A percentile compares a stretch with the other conserved stretches of the same genome.
These are phyloP conservation scores for Stephanodiscus triporus DNA, from an alignment of 108 stramenopile species.

Conservation along the genomic window DNA sequence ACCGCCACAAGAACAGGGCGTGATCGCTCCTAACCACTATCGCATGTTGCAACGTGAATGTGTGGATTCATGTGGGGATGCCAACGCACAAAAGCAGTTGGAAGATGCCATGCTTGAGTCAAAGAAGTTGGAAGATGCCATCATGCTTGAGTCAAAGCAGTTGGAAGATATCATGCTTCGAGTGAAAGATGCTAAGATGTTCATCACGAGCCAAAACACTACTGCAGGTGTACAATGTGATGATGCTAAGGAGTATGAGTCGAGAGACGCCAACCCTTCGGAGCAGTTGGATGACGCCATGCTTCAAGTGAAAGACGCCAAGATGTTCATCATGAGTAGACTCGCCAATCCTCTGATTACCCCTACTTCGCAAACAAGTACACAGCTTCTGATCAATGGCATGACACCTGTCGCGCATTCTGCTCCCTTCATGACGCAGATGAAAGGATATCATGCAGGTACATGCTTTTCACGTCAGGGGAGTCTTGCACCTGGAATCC, in stretches of 20 bases:
- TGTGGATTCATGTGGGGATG: too few relatives aligned
- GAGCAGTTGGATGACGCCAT: background rate
- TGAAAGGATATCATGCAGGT: background rate
- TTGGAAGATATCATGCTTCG: background rate
- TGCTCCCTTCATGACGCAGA: background rate
- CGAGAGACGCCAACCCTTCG: background rate
- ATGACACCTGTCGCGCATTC: background rate
- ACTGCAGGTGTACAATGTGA: background rate
- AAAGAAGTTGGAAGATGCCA: too few relatives aligned
- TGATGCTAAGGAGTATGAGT: background rate
- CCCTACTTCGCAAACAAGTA: background rate
- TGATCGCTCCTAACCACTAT: too few relatives aligned
- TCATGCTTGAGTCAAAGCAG: too few relatives aligned
- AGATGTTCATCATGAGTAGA: conserved; percentile 1
- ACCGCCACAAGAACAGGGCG: too few relatives aligned
- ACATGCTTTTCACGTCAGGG: background rate
- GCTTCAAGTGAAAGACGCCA: background rate
- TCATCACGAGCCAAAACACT: background rate
- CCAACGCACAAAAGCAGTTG: too few relatives aligned
- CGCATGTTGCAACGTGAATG: too few relatives aligned
- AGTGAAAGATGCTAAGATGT: background rate
- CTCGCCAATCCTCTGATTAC: background rate
- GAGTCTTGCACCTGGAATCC: background rate
- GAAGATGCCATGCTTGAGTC: too few relatives aligned
- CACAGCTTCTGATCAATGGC: background rate